phyloP scores from a whole-genome alignment of 352 stramenopile genomes.

The Phytophthora multivora region DNA sequence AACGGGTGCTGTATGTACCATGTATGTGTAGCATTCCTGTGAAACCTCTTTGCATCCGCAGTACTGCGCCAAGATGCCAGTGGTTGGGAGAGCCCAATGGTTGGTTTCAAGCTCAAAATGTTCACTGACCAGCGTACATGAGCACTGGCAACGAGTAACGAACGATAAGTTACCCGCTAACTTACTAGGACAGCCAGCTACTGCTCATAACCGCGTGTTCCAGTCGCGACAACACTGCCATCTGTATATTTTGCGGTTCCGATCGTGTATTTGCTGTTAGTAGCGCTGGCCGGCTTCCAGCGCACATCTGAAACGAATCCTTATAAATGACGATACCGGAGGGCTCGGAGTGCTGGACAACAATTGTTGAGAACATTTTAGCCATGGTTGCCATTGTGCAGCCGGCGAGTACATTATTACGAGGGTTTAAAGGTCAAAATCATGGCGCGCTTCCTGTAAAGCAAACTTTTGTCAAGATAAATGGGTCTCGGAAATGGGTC shows the following conservation, averaged over 20 bases:
- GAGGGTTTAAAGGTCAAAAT: too few relatives aligned
- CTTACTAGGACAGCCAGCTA: too few relatives aligned
- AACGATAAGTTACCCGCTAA: too few relatives aligned
- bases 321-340: background rate
- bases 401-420: background rate
- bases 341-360: background rate
- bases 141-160: too few relatives aligned
- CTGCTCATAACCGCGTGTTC: background rate
- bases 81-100: background rate
- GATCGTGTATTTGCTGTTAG: constrained; percentile 13
- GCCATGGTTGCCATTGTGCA: background rate
- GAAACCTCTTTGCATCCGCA: too few relatives aligned
- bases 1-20: too few relatives aligned
- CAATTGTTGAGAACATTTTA: background rate
- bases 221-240: background rate
- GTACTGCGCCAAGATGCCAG: background rate
- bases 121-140: too few relatives aligned
- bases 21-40: too few relatives aligned
- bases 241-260: constrained; percentile 4
- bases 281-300: constrained; percentile 15
- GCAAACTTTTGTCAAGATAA: background rate
- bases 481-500: constrained; percentile 3
- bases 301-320: constrained; percentile 16
- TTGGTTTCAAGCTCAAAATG: background rate
- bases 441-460: constrained; percentile 5